Evolutionary conservation across 352 stramenopile genomes (phyloP).

Genomic region (Globisporangium canariense): DNA sequence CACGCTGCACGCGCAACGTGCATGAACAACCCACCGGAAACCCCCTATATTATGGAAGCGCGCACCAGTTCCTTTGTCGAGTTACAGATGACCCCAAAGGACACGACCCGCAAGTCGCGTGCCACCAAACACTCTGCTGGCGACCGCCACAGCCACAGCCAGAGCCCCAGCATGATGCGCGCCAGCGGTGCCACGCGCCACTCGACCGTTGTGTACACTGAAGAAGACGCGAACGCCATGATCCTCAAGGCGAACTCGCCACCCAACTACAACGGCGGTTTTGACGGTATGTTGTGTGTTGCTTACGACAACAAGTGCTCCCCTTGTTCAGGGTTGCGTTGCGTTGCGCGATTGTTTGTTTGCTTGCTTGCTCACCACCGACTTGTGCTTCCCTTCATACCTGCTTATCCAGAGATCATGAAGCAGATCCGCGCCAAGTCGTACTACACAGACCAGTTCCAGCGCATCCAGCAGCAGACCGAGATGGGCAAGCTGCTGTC

Average conservation of each 20-base stretch:
- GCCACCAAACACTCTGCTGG: slow-evolving; percentile 22
- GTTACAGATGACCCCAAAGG: slow-evolving; percentile 18
- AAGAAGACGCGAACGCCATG: slow-evolving; percentile 59
- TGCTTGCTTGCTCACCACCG: neutral
- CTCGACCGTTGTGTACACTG: slow-evolving; percentile 32
- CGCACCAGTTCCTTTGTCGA: slow-evolving; percentile 48
- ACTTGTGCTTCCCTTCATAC: neutral
- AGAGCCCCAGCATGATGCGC: slow-evolving; percentile 18
- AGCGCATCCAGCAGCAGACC: slow-evolving; percentile 74
- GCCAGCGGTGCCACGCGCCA: slow-evolving; percentile 13
- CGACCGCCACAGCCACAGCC: slow-evolving; percentile 26
- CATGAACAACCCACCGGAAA: slow-evolving; percentile 1
- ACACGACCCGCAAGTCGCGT: slow-evolving; percentile 21
- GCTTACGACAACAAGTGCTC: neutral
- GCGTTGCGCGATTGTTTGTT: neutral
- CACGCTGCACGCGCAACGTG: slow-evolving; percentile 2
- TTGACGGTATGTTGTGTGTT: slow-evolving; percentile 31
- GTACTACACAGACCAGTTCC: slow-evolving; percentile 78
- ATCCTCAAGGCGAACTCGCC: slow-evolving; percentile 66
- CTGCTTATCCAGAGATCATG: slow-evolving; percentile 50
- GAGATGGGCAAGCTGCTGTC: slow-evolving; percentile 60
- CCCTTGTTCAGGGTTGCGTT: slow-evolving; percentile 1
- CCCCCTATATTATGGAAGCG: slow-evolving; percentile 38
- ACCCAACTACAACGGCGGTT: slow-evolving; percentile 58
- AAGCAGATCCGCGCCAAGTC: slow-evolving; percentile 77